Base-by-base conservation (phyloP, 306 rosid species). In the Begonia masoniana region DNA sequence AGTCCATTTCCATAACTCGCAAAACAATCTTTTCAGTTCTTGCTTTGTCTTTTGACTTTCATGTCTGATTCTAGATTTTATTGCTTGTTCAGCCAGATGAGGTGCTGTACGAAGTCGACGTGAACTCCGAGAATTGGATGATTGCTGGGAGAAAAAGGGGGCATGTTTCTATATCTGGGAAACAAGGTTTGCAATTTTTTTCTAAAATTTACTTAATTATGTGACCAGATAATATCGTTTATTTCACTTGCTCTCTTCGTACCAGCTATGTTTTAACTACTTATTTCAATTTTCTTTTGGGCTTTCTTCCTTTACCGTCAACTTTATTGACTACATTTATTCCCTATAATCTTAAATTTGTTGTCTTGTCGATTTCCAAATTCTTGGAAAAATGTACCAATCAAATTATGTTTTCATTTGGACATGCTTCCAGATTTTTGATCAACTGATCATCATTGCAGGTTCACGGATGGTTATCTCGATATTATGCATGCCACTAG, bases 141-240 rank as follows among this genome's bases (percentile, higher is more conserved):
- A 67, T 92, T 55, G 96, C 99, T 49, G 99, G 99, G 64, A 83
- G 99, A 76, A 92, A 86, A 79, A 77, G 96, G 78, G 99, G 99
- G 47, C 83, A 86, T 52, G 83, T 70, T 36, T 78, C 87, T 57
- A 82, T 92, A 64, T 79, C 95, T 17, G 51, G 71, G 26, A 64
- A 75, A 63, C 85, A 81, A 85, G 97, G 97, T 91, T 71, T 54
- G 55, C 57, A 49, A 52, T 57, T 24, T 46, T 26, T 0, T 56
- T 42, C 54, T 36, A 52, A 31, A 31, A 31, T 31, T 31, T 31
- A 31, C 39, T 31, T 31, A 6, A 31, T 31, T 31, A 31, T 6
- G 24, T 21, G 2, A 21, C 24, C 24, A 31, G 39, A 31, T 31
- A 31, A 31, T 31, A 5, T 31, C 39, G 39, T 31, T 31, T 5